These are phyloP conservation scores for Nakazawaea ambrosiae DNA, from an alignment of 805 yeast species.

Conservation along the genomic window DNA sequence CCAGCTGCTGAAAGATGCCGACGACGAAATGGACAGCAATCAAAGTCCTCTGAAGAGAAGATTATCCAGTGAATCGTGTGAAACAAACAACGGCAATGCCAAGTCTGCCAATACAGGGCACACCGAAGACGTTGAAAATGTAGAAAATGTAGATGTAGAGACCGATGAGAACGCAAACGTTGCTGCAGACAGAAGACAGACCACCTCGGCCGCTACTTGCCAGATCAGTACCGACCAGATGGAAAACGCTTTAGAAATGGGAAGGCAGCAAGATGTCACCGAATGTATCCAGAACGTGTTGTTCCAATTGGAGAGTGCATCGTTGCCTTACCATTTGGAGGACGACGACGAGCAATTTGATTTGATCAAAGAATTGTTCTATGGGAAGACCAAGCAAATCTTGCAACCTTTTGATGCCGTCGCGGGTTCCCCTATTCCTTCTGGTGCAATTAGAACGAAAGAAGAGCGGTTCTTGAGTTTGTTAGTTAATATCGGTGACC, in stretches of 20 bases:
- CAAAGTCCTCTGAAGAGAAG: conserved; percentile 9
- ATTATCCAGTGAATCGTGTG: conserved; percentile 9
- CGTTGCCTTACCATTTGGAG: conserved; percentile 59
- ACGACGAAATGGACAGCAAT: neutral
- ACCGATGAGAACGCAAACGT: neutral
- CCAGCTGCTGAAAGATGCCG: neutral
- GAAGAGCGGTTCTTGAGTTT: conserved; percentile 75
- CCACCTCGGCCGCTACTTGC: conserved; percentile 8
- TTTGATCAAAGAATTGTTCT: conserved; percentile 70
- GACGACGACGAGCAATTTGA: conserved; percentile 80
- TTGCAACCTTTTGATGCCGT: conserved; percentile 42
- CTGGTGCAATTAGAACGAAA: conserved; percentile 38
- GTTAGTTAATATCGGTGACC: conserved; percentile 80
- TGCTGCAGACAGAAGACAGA: neutral
- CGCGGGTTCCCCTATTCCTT: conserved; percentile 18
- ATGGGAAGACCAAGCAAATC: conserved; percentile 78
- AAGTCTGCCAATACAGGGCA: conserved; percentile 1
- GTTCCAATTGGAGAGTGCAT: conserved; percentile 84
- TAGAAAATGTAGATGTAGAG: conserved; percentile 3
- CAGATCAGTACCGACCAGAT: conserved; percentile 52
- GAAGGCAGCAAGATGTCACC: conserved; percentile 95
- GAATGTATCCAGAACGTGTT: conserved; percentile 94
- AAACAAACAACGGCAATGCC: too few species aligned
- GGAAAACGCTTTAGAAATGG: conserved; percentile 69
- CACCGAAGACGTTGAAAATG: neutral